Conservation (phyloP, 2,329 filamentous ascomycete genomes). For the Fusarium oxysporum region DNA sequence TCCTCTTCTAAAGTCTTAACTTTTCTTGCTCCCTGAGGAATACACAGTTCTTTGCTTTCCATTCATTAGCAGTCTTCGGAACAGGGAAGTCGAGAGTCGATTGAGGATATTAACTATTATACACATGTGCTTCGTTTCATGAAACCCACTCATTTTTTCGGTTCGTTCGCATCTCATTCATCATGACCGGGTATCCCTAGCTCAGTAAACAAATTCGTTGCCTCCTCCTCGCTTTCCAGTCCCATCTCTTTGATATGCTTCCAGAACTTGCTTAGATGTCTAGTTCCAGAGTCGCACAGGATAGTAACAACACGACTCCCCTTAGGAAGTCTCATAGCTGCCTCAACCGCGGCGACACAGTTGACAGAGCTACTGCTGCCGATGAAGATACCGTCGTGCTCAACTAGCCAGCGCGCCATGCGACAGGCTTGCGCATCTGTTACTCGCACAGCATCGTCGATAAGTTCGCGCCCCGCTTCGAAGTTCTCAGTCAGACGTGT, state of each 20-base stretch:
- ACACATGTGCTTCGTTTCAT: neutral
- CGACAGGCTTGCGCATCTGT: slow-evolving; percentile 87
- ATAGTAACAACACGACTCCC: slow-evolving; percentile 81
- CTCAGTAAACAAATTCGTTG: slow-evolving; percentile 61
- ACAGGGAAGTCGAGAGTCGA: neutral
- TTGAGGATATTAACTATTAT: neutral
- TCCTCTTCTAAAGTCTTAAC: too few species aligned
- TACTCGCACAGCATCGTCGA: slow-evolving; percentile 91
- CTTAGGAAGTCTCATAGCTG: slow-evolving; percentile 71
- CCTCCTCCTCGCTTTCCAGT: slow-evolving; percentile 61
- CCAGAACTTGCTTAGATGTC: slow-evolving; percentile 89
- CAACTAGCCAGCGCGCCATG: slow-evolving; percentile 97
- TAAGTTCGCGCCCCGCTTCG: slow-evolving; percentile 83
- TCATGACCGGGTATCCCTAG: slow-evolving; percentile 56
- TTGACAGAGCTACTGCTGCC: slow-evolving; percentile 98
- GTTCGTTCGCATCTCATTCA: slow-evolving; percentile 6
- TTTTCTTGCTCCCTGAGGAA: neutral
- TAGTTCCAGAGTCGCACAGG: slow-evolving; percentile 85
- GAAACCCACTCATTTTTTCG: neutral
- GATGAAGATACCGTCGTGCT: slow-evolving; percentile 93
- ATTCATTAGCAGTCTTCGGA: neutral
- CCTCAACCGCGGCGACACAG: slow-evolving; percentile 81
- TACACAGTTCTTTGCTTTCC: neutral
- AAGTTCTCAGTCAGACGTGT: slow-evolving; percentile 96
- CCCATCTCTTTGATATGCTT: slow-evolving; percentile 76